These are phyloP conservation scores for Clonostachys sp. DNA, from an alignment of 2,329 filamentous ascomycete genomes.

Conservation along the genomic window DNA sequence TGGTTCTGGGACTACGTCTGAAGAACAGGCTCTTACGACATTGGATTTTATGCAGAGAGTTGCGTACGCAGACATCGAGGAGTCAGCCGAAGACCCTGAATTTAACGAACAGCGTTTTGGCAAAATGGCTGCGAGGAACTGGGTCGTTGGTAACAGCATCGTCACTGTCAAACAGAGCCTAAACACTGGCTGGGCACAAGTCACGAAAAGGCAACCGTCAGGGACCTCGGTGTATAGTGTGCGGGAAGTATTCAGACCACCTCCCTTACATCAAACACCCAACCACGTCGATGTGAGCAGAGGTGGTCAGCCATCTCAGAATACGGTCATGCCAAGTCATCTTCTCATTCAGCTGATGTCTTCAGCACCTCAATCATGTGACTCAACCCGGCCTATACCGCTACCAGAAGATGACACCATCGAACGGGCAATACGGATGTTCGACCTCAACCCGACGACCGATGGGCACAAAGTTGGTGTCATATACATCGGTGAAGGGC, in stretches of 20 bases:
- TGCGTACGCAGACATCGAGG: conserved; percentile 79
- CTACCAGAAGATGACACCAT: conserved; percentile 68
- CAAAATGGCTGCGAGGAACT: conserved; percentile 61
- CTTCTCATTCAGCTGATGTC: conserved; percentile 66
- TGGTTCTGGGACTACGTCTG: conserved; percentile 65
- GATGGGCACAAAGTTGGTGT: conserved; percentile 96
- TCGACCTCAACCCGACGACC: conserved; percentile 84
- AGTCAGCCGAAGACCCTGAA: conserved; percentile 62
- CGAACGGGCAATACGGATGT: conserved; percentile 69
- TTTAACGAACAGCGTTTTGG: conserved; percentile 64
- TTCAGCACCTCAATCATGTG: conserved; percentile 50
- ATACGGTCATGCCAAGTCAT: conserved; percentile 68
- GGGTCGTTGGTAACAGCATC: conserved; percentile 70
- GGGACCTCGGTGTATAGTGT: conserved; percentile 57
- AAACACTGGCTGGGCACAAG: conserved; percentile 62
- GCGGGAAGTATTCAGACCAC: conserved; percentile 53
- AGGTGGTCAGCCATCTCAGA: conserved; percentile 48
- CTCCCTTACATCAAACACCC: conserved; percentile 50
- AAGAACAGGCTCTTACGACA: conserved; percentile 90
- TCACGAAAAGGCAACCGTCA: conserved; percentile 69
- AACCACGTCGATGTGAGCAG: conserved; percentile 41
- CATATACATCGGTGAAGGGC: conserved; percentile 85
- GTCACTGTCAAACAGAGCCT: conserved; percentile 70
- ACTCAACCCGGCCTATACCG: conserved; percentile 65
- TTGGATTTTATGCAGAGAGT: conserved; percentile 93